phyloP scores from a whole-genome alignment of 1,284 basidiomycete species.

The Caloboletus firmus region DNA sequence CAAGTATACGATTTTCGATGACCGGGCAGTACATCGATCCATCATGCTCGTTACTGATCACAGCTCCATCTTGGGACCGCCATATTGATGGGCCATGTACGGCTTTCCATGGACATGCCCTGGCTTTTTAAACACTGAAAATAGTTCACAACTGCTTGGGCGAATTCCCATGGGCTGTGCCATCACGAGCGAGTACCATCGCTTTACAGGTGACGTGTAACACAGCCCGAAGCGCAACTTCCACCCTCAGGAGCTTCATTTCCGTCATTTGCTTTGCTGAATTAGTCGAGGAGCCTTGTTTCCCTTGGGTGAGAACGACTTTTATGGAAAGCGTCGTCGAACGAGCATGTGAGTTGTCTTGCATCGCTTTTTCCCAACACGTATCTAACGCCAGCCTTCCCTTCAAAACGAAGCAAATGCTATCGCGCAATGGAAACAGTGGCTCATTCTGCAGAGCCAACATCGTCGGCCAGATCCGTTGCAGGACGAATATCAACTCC shows the following conservation, averaged over 20 bases:
- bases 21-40: not conserved
- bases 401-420: constrained; percentile 7
- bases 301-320: not conserved
- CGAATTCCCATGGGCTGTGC: not conserved
- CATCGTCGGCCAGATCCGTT: constrained; percentile 13
- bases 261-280: not conserved
- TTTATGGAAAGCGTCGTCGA: constrained; percentile 13
- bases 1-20: not conserved
- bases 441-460: constrained; percentile 8
- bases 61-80: not conserved
- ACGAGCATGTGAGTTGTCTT: constrained; percentile 12
- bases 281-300: not conserved
- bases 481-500: constrained; percentile 30
- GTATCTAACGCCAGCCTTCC: constrained; percentile 1
- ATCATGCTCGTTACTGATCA: not conserved
- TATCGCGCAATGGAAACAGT: constrained; percentile 21
- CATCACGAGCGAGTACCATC: not conserved
- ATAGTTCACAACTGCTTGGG: not conserved
- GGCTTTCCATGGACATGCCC: not conserved
- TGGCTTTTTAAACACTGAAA: not conserved
- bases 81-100: too few species aligned
- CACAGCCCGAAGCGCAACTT: not conserved
- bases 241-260: not conserved
- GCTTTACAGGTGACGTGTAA: not conserved
- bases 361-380: not conserved